Base-by-base conservation (phyloP, 2,329 filamentous ascomycete genomes). In the Teratosphaeria zuluensis region DNA sequence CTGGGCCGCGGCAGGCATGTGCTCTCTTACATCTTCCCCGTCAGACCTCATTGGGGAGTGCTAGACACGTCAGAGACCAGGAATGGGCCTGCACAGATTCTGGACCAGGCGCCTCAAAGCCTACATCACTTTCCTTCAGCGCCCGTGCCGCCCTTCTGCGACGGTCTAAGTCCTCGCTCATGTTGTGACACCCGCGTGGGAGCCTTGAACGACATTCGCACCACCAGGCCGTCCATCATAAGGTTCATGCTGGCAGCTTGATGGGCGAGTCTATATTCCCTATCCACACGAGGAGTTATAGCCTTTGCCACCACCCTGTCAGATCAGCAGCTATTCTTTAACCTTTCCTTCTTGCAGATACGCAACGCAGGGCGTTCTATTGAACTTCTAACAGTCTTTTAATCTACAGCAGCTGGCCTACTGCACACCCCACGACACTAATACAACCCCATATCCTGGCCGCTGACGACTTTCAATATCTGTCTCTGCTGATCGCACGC, bases 341-440 rank as follows among this genome's bases (percentile, higher is more conserved):
- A 24, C 35, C 16, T 46, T n/a, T 54, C 28, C 21, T 54, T 48
- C 56, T 58, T 48, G 28, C 51, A 46, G 30, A 38, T 55, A 4
- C 52, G 30, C 30, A 16, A 55, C 56, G 56, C 56, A 55, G 56
- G 24, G 19, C 56, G 56, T 58, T 51, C 42, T 31, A 33, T 12
- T 42, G 42, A 55, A 28, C 56, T 55, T 58, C 33, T 46, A 35
- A 55, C 32, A 48, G 9, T 58, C 55, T 32, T 42, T 35, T 38
- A 53, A 30, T 54, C 2, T 12, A 24, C 42, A 11, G 56, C 56
- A 58, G 56, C 56, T 54, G 53, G 56, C 56, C 24, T 55, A 58
- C 56, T 55, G 56, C 56, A 58, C 19, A 55, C 9, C 52, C 52
- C 52, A 19, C 52, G 19, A 16, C 54, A 51, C 56, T 55, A 21